Evolutionary conservation across 2,329 filamentous ascomycete genomes (phyloP).

Genomic region (Aspergillus phoenicis): DNA sequence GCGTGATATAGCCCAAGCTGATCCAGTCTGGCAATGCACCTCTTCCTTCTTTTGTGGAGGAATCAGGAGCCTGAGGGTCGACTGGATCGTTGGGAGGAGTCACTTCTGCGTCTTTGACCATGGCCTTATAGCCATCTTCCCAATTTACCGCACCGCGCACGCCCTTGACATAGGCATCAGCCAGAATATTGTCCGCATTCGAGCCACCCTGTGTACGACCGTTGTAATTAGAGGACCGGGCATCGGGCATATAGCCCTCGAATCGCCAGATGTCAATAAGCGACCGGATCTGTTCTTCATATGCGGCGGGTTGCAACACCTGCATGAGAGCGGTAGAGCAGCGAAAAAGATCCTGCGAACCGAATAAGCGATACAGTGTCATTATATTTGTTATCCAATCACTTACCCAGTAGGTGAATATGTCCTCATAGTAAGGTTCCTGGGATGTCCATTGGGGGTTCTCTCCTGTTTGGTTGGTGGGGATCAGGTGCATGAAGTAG

Average conservation of each 20-base stretch:
- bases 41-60: conserved; percentile 68
- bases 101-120: conserved; percentile 68
- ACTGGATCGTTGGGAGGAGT: conserved; percentile 61
- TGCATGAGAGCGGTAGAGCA: conserved; percentile 68
- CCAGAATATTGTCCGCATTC: conserved; percentile 71
- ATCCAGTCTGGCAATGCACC: conserved; percentile 72
- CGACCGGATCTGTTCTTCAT: conserved; percentile 68
- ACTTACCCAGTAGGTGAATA: conserved; percentile 67
- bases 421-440: conserved; percentile 72
- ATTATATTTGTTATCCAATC: neutral
- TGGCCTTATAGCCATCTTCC: conserved; percentile 63
- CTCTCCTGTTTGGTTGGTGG: conserved; percentile 70
- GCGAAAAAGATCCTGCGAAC: conserved; percentile 58
- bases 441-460: conserved; percentile 66
- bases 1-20: conserved; percentile 65
- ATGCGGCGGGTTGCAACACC: conserved; percentile 62
- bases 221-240: conserved; percentile 68
- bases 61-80: conserved; percentile 56
- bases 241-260: conserved; percentile 67
- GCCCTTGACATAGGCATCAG: conserved; percentile 71
- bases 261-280: conserved; percentile 69
- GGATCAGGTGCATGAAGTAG: conserved; percentile 70
- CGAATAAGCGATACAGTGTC: conserved; percentile 4
- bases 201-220: conserved; percentile 70
- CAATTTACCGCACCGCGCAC: conserved; percentile 64